Conservation (phyloP, 257 asterid species). For the Solanum chmielewskii region DNA sequence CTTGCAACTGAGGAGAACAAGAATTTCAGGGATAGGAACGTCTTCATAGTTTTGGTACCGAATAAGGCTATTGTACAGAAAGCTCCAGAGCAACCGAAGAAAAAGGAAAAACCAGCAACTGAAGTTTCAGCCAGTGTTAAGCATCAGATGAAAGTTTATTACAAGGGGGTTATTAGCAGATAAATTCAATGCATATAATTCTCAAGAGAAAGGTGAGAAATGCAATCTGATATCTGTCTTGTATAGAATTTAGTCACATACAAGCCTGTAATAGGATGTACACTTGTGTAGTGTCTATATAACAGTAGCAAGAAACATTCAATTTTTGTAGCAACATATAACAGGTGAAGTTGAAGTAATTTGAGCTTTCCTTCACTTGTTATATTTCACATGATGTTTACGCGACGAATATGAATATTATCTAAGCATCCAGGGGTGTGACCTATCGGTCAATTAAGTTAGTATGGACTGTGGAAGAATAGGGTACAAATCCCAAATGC, state of each 20-base stretch:
- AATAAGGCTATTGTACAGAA: constrained; percentile 59
- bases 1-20: constrained; percentile 74
- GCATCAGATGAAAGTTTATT: constrained; percentile 4
- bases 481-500: background rate
- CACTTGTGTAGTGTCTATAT: background rate
- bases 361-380: background rate
- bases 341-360: background rate
- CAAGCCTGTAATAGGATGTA: constrained; percentile 3
- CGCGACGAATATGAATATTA: background rate
- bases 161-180: constrained; percentile 10
- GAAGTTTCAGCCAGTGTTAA: constrained; percentile 72
- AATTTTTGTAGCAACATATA: constrained; percentile 1
- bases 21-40: constrained; percentile 59
- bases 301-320: background rate
- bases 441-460: background rate
- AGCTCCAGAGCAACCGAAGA: constrained; percentile 53
- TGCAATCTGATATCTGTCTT: constrained; percentile 12
- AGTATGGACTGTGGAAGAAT: background rate
- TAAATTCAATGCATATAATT: constrained; percentile 7
- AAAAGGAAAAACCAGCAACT: constrained; percentile 37
- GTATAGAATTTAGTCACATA: constrained; percentile 31
- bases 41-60: constrained; percentile 67
- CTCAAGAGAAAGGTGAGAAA: constrained; percentile 9
- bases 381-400: background rate
- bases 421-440: background rate